Percentiles rank a stretch among this genome's conserved stretches.
Conservation (phyloP, 1,284 basidiomycete genomes). For the Austroboletus niveus region DNA sequence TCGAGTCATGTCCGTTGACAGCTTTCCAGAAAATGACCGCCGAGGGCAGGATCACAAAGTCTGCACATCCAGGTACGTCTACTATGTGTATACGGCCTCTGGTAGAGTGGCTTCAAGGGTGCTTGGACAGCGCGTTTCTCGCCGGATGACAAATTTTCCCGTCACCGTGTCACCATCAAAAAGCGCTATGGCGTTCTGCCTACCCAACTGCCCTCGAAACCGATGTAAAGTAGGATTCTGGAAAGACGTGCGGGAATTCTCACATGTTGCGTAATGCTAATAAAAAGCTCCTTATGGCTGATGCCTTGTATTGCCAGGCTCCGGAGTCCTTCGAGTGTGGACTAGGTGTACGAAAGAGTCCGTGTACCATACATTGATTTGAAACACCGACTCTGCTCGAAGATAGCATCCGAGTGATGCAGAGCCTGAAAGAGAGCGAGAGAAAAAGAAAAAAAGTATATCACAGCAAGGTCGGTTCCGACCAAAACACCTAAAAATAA, state of each 20-base stretch:
- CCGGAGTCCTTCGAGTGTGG: too few species aligned
- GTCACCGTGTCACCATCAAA: slow-evolving; percentile 94
- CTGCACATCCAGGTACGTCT: slow-evolving; percentile 83
- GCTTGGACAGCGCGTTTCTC: slow-evolving; percentile 79
- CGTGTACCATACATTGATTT: too few species aligned
- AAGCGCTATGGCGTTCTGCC: slow-evolving; percentile 83
- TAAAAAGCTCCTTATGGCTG: too few species aligned
- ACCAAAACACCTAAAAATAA: too few species aligned
- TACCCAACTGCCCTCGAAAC: slow-evolving; percentile 88
- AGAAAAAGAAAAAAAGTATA: too few species aligned
- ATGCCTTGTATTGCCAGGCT: too few species aligned
- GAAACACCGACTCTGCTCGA: too few species aligned
- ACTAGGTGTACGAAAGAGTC: too few species aligned
- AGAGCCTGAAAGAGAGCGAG: too few species aligned
- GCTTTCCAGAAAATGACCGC: slow-evolving; percentile 74
- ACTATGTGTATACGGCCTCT: not conserved
- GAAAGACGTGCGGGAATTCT: not conserved
- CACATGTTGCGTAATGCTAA: too few species aligned
- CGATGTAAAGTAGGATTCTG: slow-evolving; percentile 32
- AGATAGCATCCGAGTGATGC: too few species aligned
- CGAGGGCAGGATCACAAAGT: slow-evolving; percentile 82
- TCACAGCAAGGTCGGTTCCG: too few species aligned
- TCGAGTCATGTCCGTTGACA: slow-evolving; percentile 7
- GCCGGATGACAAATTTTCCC: slow-evolving; percentile 96
- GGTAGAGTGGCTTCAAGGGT: slow-evolving; percentile 7